Percentiles rank a stretch among this genome's conserved stretches.
Evolutionary conservation across 73 alveolate species (phyloP).

Genomic region (Chromera velia): DNA sequence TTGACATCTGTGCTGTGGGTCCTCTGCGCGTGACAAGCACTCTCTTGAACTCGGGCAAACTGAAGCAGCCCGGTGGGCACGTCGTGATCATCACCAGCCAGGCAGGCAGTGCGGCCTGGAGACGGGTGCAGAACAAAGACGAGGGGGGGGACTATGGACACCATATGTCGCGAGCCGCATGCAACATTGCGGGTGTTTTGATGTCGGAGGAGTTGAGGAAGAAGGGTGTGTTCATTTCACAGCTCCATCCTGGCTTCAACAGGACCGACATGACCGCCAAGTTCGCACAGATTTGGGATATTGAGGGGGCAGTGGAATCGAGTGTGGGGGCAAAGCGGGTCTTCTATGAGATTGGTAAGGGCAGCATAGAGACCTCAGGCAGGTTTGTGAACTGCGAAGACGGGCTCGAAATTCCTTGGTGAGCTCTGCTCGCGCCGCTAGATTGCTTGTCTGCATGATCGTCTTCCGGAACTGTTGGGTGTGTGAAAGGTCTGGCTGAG

Average conservation of each 20-base stretch:
- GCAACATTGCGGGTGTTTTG: slow-evolving; percentile 27
- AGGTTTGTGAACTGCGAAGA: slow-evolving; percentile 34
- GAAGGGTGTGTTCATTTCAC: not conserved
- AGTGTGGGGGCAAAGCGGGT: slow-evolving; percentile 37
- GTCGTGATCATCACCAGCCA: slow-evolving; percentile 41
- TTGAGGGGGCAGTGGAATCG: slow-evolving; percentile 12
- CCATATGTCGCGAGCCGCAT: slow-evolving; percentile 38
- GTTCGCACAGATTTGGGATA: slow-evolving; percentile 22
- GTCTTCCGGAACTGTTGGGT: no score
- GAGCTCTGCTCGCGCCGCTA: not conserved
- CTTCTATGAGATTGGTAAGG: slow-evolving; percentile 12
- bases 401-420: not conserved
- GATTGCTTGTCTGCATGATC: no score
- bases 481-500: no score
- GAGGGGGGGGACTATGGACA: slow-evolving; percentile 46
- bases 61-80: slow-evolving; percentile 1
- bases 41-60: slow-evolving; percentile 18
- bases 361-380: slow-evolving; percentile 36
- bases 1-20: slow-evolving; percentile 28
- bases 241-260: slow-evolving; percentile 19
- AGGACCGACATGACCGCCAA: slow-evolving; percentile 35
- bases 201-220: slow-evolving; percentile 29
- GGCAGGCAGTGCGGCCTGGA: slow-evolving; percentile 35
- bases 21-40: slow-evolving; percentile 31
- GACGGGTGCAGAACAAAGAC: slow-evolving; percentile 25